phyloP scores from a whole-genome alignment of 345 rosid genomes.

The Syzygium aqueum region DNA sequence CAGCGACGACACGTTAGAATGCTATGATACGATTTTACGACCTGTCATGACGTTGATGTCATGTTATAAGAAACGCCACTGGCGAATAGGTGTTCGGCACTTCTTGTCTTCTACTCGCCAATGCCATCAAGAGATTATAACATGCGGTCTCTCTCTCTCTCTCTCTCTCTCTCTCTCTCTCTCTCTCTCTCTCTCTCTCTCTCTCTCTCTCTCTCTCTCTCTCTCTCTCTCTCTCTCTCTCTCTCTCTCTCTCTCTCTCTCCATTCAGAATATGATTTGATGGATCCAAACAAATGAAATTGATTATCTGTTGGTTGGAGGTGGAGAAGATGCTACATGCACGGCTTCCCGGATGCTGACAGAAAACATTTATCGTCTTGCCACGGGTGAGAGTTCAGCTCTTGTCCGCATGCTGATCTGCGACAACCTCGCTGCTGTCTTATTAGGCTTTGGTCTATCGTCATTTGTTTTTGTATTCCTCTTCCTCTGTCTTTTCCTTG shows the following conservation, averaged over 20 bases:
- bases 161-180: not conserved
- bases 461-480: not conserved
- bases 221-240: too few species aligned
- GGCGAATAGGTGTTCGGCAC: not conserved
- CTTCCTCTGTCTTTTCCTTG: not conserved
- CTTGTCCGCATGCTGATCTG: not conserved
- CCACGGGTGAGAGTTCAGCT: not conserved
- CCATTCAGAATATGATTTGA: not conserved
- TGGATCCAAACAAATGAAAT: not conserved
- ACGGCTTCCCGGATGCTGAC: not conserved
- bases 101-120: not conserved
- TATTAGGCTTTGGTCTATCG: not conserved
- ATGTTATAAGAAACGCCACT: not conserved
- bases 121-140: not conserved
- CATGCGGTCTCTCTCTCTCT: not conserved
- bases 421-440: not conserved
- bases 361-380: not conserved
- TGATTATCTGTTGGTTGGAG: not conserved
- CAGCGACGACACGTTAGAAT: not conserved
- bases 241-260: not conserved
- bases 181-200: too few species aligned
- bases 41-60: not conserved
- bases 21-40: not conserved
- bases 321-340: not conserved
- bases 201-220: not conserved